Evolutionary conservation across 768 basidiomycete genomes (phyloP), one percentile per base, ranked within the genome.

Genomic region (Suillus hirtellus): DNA sequence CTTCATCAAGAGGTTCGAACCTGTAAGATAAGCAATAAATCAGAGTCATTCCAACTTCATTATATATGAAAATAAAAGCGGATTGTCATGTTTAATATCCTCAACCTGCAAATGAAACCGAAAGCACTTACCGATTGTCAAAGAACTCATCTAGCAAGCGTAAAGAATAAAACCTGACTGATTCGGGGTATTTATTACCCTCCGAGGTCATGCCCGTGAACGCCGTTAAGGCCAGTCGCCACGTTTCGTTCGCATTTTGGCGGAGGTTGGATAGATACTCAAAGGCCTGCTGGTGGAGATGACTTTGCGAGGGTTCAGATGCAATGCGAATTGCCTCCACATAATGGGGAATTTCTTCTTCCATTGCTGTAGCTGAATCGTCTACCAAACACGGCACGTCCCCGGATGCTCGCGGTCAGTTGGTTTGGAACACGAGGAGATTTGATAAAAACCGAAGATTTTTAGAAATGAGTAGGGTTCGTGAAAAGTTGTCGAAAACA

Each of bases 261-360:
- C 92, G 90, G 65, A 97, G 81, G 62, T 82, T 85, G 35, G 86
- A 82, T 38, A 98, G 81, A 75, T 91, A 98, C 62, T 89, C 86
- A 68, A 97, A 81, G 40, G 96, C 96, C 74, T 96, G 89, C 63
- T 88, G 89, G 76, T 95, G 92, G 40, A 96, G 77, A 34, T 83
- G 73, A 61, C 79, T 80, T 75, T 88, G 90, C 15, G 81, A 78
- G 60, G 89, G 90, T 79, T 95, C 89, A 64, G 90, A 90, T 59
- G 95, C 95, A 78, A 96, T 89, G 72, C 84, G 79, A 76, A 96
- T 94, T 55, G 95, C 95, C 77, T 89, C 90, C 19, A 91, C 86
- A 66, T 92, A 81, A 73, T 86, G 89, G 68, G 89, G 85, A 69
- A 89, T 81, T 78, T 90, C 87, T 71, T 85, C 86, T 43, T 92